A percentile compares a stretch with the other conserved stretches of the same genome.
Conservation (phyloP, 2,329 filamentous ascomycete species). For the Penicillium sumatraense region DNA sequence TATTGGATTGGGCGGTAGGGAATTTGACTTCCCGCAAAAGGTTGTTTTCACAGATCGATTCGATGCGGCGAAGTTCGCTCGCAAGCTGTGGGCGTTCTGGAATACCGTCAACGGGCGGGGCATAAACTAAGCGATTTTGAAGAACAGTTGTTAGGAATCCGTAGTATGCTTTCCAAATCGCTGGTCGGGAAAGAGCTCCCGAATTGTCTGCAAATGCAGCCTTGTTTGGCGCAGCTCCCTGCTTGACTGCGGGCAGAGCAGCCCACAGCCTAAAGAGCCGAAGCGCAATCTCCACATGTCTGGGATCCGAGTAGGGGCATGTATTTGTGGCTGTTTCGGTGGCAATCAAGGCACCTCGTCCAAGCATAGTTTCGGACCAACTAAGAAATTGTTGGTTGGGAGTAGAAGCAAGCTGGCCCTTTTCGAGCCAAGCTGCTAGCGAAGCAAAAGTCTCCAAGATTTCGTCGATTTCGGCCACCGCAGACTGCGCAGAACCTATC, state of each 20-base stretch:
- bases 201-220: slow-evolving; percentile 24
- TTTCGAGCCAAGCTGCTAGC: slow-evolving; percentile 64
- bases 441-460: slow-evolving; percentile 71
- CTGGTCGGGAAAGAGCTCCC: slow-evolving; percentile 35
- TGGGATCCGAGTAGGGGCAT: slow-evolving; percentile 25
- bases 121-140: slow-evolving; percentile 55
- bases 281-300: slow-evolving; percentile 45
- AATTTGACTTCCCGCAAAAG: slow-evolving; percentile 81
- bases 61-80: slow-evolving; percentile 77
- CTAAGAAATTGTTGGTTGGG: slow-evolving; percentile 69
- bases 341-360: slow-evolving; percentile 73
- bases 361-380: slow-evolving; percentile 79
- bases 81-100: slow-evolving; percentile 67
- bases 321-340: slow-evolving; percentile 53
- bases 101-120: slow-evolving; percentile 29
- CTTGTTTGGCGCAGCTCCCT: slow-evolving; percentile 24
- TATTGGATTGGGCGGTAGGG: slow-evolving; percentile 78
- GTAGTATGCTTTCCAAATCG: slow-evolving; percentile 88
- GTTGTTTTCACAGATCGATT: slow-evolving; percentile 77
- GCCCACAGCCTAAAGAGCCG: slow-evolving; percentile 55
- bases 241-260: slow-evolving; percentile 41
- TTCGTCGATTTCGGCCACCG: slow-evolving; percentile 51
- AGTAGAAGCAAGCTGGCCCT: slow-evolving; percentile 40
- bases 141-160: slow-evolving; percentile 76
- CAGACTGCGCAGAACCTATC: slow-evolving; percentile 53